These are phyloP conservation scores for Didymella arachidicola DNA, from an alignment of 2,329 filamentous ascomycete species.

Conservation along the genomic window DNA sequence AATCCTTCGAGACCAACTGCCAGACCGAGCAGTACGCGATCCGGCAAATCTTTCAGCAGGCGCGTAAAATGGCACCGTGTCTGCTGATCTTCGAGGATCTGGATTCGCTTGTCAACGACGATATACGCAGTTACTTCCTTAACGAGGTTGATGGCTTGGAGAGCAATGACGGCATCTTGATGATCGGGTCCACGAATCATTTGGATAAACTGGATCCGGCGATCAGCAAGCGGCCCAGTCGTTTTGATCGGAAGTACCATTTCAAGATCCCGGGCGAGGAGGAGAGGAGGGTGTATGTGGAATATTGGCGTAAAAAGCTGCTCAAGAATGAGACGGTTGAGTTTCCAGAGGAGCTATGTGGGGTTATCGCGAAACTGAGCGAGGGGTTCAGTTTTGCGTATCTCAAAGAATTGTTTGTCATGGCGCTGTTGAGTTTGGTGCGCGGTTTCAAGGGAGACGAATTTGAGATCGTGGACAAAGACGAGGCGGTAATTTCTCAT, in stretches of 20 bases:
- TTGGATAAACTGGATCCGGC: constrained; percentile 71
- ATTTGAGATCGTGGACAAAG: constrained; percentile 34
- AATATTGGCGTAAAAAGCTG: constrained; percentile 54
- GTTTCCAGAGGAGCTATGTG: constrained; percentile 49
- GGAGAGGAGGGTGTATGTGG: constrained; percentile 50
- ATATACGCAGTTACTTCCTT: constrained; percentile 71
- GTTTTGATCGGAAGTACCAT: constrained; percentile 57
- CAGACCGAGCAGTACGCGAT: constrained; percentile 62
- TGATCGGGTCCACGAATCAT: constrained; percentile 69
- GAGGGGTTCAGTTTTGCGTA: constrained; percentile 55
- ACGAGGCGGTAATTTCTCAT: constrained; percentile 29
- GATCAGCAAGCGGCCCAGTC: constrained; percentile 55
- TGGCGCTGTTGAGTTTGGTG: constrained; percentile 48
- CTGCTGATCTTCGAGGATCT: constrained; percentile 75
- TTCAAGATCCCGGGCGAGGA: constrained; percentile 49
- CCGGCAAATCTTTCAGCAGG: constrained; percentile 53
- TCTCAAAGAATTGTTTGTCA: constrained; percentile 53
- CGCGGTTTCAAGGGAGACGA: constrained; percentile 38
- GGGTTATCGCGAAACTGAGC: constrained; percentile 45
- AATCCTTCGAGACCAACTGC: constrained; percentile 57
- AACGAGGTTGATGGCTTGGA: constrained; percentile 75
- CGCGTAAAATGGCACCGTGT: constrained; percentile 69
- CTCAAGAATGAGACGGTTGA: constrained; percentile 42
- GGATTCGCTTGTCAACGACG: constrained; percentile 67
- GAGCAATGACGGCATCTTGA: constrained; percentile 72